Base-by-base conservation (phyloP, 345 rosid genomes). In the Salix udensis region DNA sequence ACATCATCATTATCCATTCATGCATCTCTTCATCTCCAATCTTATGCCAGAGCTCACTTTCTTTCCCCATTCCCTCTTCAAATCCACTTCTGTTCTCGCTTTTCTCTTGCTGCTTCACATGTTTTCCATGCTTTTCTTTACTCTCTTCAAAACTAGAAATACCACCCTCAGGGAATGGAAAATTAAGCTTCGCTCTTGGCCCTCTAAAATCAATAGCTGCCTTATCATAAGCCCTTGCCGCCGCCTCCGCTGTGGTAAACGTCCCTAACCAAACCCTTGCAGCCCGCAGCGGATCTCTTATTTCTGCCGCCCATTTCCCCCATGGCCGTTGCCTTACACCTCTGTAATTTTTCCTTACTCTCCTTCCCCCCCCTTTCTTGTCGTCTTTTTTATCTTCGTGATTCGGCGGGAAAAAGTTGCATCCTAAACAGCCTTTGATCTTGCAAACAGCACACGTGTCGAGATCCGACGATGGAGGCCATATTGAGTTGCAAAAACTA, bases 251-350 rank as follows among this genome's bases (percentile, higher is more conserved):
- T 1, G 96, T 92, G 80, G 58, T 88, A 72, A 96, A 96, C 2
- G 99, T 96, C 21, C 99, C 99, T 0, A 96, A 90, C 99, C 99
- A 96, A 4, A 96, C 99, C 69, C 99, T 82, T 0, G 78, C 73
- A 1, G 97, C 97, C 77, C 90, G 81, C 74, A 86, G 78, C 0
- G 99, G 99, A 76, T 96, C 99, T 13, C 99, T 85, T 46, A 96
- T 96, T 90, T 96, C 99, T 15, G 99, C 93, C 2, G 99, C 98
- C 88, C 96, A 96, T 76, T 93, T 96, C 0, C 99, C 98, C 98
- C 97, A 96, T 2, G 99, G 99, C 84, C 98, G 84, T 82, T 93
- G 99, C 80, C 99, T 91, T 68, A 93, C 99, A 50, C 99, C 99
- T 74, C 99, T 87, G 92, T 79, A 96, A 30, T 88, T 92, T 84